Conservation (phyloP, 352 stramenopile species). For the Pythium scleroteichum region DNA sequence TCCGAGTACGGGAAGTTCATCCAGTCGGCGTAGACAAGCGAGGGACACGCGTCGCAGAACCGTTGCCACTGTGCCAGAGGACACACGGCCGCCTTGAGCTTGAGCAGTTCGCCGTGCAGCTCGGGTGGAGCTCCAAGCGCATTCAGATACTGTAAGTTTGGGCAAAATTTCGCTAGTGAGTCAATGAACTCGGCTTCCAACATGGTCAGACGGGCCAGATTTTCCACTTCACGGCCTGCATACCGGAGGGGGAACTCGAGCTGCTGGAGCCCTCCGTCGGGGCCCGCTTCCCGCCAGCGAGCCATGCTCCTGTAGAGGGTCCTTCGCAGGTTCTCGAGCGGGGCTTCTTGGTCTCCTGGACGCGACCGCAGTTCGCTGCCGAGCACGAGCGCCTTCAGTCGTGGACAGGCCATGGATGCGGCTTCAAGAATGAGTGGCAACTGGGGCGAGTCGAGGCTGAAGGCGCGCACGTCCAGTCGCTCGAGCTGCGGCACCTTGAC, state of each 20-base stretch:
- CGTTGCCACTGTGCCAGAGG: conserved; percentile 6
- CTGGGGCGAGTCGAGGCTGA: conserved; percentile 5
- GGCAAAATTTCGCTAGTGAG: conserved; percentile 15
- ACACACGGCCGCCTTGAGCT: not conserved
- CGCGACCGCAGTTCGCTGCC: not conserved
- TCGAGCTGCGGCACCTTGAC: conserved; percentile 20
- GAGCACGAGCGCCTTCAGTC: conserved; percentile 9
- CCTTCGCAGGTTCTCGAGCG: not conserved
- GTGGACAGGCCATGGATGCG: conserved; percentile 2
- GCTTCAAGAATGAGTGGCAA: conserved; percentile 15
- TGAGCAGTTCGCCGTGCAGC: conserved; percentile 1
- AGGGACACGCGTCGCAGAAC: not conserved
- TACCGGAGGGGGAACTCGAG: conserved; percentile 19
- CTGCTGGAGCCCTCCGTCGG: conserved; percentile 8
- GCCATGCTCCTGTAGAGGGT: conserved; percentile 7
- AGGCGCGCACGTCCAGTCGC: conserved; percentile 19
- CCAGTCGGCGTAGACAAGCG: conserved; percentile 14
- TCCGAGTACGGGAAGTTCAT: conserved; percentile 19
- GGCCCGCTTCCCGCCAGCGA: not conserved
- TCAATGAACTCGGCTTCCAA: conserved; percentile 17
- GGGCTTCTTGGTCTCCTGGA: not conserved
- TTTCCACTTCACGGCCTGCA: not conserved
- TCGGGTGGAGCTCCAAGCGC: not conserved
- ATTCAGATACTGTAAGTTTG: conserved; percentile 13
- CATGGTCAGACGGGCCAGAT: not conserved